These are phyloP conservation scores for Trichoderma asperelloides DNA, from an alignment of 495 filamentous ascomycete genomes.

Conservation along the genomic window DNA sequence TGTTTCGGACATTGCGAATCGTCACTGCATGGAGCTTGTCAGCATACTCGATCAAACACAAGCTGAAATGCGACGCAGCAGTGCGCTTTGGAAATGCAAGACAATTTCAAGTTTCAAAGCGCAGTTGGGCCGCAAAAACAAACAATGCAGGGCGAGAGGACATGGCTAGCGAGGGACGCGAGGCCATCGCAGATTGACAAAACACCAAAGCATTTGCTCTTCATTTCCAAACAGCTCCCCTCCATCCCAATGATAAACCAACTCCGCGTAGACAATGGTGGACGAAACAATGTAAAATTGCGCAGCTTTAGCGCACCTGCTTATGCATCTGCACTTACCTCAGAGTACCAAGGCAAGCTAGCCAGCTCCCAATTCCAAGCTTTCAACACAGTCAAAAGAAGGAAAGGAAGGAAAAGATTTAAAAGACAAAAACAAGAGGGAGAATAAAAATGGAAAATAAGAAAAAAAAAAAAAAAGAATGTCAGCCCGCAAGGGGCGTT, in stretches of 20 bases:
- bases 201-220: background rate
- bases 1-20: conserved; percentile 3
- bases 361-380: background rate
- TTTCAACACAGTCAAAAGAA: conserved; percentile 6
- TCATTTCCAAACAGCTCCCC: background rate
- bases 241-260: background rate
- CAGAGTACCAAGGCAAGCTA: background rate
- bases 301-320: background rate
- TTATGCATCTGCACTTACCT: background rate
- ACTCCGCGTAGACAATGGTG: background rate
- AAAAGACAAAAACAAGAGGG: conserved; percentile 6
- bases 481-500: conserved; percentile 8
- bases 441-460: background rate
- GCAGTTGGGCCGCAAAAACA: background rate
- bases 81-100: background rate
- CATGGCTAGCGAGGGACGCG: background rate
- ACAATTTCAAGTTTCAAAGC: background rate
- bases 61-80: background rate
- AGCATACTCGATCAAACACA: background rate
- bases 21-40: background rate
- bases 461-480: conserved; percentile 10
- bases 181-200: background rate
- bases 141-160: background rate
- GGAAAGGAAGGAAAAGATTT: background rate
- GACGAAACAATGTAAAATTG: background rate